Conservation (phyloP, 1,139 yeast genomes). For the Geotrichum klebahnii region DNA sequence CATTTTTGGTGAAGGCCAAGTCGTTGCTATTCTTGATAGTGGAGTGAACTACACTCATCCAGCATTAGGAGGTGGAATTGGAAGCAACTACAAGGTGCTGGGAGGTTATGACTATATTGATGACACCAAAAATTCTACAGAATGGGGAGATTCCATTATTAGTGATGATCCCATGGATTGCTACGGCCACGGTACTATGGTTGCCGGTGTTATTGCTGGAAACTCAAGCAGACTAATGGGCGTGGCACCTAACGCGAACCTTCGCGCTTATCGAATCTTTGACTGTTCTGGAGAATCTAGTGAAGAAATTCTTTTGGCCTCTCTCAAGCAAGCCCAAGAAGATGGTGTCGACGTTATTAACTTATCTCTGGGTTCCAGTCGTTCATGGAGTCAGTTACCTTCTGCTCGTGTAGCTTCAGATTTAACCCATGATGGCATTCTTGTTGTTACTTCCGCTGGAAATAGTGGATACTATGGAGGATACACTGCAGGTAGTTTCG, state of each 20-base stretch:
- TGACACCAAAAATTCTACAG: not conserved
- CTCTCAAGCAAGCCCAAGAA: conserved; percentile 25
- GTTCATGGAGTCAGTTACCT: conserved; percentile 24
- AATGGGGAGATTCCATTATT: not conserved
- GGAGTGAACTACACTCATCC: conserved; percentile 25
- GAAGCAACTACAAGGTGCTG: conserved; percentile 24
- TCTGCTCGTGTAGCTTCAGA: conserved; percentile 22
- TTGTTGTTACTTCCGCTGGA: conserved; percentile 29
- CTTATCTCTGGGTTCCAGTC: conserved; percentile 24
- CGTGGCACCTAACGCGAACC: conserved; percentile 28
- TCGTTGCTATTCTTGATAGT: conserved; percentile 26
- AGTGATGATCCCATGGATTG: conserved; percentile 26
- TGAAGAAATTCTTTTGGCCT: conserved; percentile 26
- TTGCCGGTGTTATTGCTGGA: conserved; percentile 28
- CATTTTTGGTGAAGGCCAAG: conserved; percentile 23
- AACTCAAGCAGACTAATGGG: conserved; percentile 21
- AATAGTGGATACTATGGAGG: conserved; percentile 18
- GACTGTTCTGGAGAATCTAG: conserved; percentile 26
- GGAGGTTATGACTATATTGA: conserved; percentile 26
- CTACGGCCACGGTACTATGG: conserved; percentile 29
- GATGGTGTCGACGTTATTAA: conserved; percentile 26
- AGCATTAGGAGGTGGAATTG: conserved; percentile 28
- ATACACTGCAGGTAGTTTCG: conserved; percentile 17
- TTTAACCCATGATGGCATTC: conserved; percentile 21
- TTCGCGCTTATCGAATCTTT: conserved; percentile 27